A percentile compares a stretch with the other conserved stretches of the same genome.
Conservation (phyloP, 2,329 filamentous ascomycete species). For the Clonostachys byssicola region DNA sequence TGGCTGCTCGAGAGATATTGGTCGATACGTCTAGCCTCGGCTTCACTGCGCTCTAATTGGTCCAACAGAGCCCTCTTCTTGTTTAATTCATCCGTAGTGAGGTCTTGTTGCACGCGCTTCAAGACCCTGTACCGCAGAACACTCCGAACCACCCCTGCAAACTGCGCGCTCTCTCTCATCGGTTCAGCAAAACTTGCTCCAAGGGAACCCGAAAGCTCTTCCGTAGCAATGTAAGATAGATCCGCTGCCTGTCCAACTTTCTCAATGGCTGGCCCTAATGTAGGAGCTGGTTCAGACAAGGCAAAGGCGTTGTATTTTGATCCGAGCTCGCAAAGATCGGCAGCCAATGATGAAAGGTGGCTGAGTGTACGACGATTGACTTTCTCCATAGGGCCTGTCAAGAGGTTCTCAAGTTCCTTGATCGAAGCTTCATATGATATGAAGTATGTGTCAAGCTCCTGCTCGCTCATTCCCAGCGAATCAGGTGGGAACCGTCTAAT, state of each 20-base stretch:
- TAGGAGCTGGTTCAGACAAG: conserved; percentile 84
- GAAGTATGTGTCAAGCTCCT: conserved; percentile 94
- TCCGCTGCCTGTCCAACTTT: conserved; percentile 92
- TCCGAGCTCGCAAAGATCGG: conserved; percentile 88
- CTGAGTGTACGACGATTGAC: conserved; percentile 86
- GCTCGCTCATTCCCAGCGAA: conserved; percentile 71
- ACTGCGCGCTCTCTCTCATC: conserved; percentile 96
- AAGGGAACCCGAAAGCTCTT: conserved; percentile 83
- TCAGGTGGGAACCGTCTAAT: conserved; percentile 82
- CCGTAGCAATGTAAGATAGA: conserved; percentile 91
- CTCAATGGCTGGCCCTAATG: conserved; percentile 89
- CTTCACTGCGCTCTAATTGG: conserved; percentile 87
- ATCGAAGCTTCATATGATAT: conserved; percentile 88
- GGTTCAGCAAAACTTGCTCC: conserved; percentile 94
- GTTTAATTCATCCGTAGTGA: conserved; percentile 87
- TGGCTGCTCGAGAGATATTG: conserved; percentile 80
- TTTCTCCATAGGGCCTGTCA: conserved; percentile 94
- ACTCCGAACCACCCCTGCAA: conserved; percentile 86
- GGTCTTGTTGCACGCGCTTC: conserved; percentile 95
- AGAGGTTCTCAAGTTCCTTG: conserved; percentile 81
- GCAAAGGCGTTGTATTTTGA: conserved; percentile 98
- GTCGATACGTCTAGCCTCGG: conserved; percentile 89
- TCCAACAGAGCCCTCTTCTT: conserved; percentile 83
- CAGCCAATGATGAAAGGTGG: conserved; percentile 77
- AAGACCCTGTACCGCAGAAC: conserved; percentile 87